These are phyloP conservation scores for Talaromyces borbonicus DNA, from an alignment of 495 filamentous ascomycete species.

Conservation along the genomic window DNA sequence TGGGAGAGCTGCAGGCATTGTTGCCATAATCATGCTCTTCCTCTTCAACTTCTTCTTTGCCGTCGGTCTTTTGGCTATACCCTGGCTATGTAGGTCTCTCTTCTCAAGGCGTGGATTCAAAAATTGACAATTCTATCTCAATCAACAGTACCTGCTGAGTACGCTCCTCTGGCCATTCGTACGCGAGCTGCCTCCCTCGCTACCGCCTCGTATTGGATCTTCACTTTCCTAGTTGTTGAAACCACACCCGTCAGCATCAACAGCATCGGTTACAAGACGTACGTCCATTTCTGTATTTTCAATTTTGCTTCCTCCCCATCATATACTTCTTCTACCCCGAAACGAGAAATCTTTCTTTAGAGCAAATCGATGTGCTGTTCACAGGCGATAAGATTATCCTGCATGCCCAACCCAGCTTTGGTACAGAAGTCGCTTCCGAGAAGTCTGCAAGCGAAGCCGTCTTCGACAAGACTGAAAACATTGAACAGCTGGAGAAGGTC, in stretches of 20 bases:
- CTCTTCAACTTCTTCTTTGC: constrained; percentile 31
- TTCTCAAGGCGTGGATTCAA: no score
- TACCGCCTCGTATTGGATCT: constrained; percentile 30
- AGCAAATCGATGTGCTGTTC: constrained; percentile 67
- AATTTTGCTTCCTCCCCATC: constrained; percentile 61
- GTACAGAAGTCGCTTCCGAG: neutral
- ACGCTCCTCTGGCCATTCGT: constrained; percentile 25
- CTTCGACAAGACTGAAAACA: neutral
- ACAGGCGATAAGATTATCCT: constrained; percentile 5
- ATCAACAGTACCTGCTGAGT: constrained; percentile 23
- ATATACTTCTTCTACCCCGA: constrained; percentile 71
- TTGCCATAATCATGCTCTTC: constrained; percentile 26
- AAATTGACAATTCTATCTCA: neutral
- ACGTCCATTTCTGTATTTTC: constrained; percentile 42
- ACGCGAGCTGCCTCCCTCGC: constrained; percentile 24
- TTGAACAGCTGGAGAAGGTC: neutral
- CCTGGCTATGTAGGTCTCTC: constrained; percentile 24
- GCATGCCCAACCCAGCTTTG: neutral
- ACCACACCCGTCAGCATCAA: constrained; percentile 29
- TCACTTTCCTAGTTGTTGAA: constrained; percentile 31
- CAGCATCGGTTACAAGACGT: constrained; percentile 32
- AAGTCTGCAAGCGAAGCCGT: neutral
- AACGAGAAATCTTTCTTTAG: constrained; percentile 54
- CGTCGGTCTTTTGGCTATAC: constrained; percentile 23
- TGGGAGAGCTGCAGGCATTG: constrained; percentile 19